These are phyloP conservation scores for Candida ovalis DNA, from an alignment of 805 yeast species.

Conservation along the genomic window DNA sequence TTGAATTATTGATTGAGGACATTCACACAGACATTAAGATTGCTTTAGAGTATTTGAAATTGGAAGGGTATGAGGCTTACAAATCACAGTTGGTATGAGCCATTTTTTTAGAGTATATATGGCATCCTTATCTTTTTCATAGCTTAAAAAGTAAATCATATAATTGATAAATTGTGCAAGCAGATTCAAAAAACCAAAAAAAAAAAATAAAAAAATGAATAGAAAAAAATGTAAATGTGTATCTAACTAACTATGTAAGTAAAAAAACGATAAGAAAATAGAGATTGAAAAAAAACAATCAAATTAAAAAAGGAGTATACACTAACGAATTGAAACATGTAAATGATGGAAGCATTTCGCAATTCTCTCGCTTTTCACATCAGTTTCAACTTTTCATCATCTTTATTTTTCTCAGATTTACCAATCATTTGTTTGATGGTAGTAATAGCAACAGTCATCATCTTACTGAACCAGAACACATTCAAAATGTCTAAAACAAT, in stretches of 20 bases:
- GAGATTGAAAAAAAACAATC: background rate
- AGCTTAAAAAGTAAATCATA: no score
- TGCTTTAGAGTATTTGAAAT: constrained; percentile 48
- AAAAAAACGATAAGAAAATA: no score
- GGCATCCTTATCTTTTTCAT: no score
- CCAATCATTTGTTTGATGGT: constrained; percentile 33
- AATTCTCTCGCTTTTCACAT: no score
- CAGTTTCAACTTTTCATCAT: constrained; percentile 28
- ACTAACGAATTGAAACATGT: no score
- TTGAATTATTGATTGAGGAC: constrained; percentile 80
- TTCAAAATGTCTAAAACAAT: constrained; percentile 32
- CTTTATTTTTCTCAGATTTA: constrained; percentile 14
- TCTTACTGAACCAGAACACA: constrained; percentile 35
- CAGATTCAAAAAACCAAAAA: background rate
- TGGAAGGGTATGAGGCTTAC: constrained; percentile 37
- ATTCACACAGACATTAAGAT: constrained; percentile 75
- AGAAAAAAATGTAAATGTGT: no score
- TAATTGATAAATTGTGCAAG: no score
- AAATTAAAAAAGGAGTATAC: background rate
- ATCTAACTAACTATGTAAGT: no score
- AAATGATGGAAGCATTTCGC: no score
- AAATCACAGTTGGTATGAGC: constrained; percentile 17
- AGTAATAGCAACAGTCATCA: constrained; percentile 34
- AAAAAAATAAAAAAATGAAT: background rate
- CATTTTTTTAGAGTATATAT: no score